Base-by-base conservation (phyloP, 1,139 yeast genomes). In the Blastobotrys proliferans region DNA sequence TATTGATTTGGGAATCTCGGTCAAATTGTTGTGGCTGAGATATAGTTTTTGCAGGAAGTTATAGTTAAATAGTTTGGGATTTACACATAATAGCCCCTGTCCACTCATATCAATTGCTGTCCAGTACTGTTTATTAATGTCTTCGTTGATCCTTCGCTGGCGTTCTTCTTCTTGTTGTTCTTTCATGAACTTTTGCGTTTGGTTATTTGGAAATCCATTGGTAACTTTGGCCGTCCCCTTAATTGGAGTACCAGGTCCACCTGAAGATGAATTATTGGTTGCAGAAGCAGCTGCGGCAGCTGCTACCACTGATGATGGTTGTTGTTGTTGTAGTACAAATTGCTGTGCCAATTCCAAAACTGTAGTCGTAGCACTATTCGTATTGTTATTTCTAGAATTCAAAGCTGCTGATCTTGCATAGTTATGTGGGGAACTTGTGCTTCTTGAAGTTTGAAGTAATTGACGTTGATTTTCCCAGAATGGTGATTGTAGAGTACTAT, bases 341-440 rank as follows among this genome's bases (percentile, higher is more conserved):
- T 61, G 66, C 42, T 57, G 46, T 10, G 70, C 70, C 38, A 64
- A 53, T 22, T 63, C 69, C 3, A 60, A 56, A 21, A 64, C 64
- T 1, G 67, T 64, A 40, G 58, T 41, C n/a, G n/a, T n/a, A n/a
- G n/a, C 30, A 45, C 50, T 27, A 38, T 41, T 32, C 44, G 50
- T 16, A 35, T n/a, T 43, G 28, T 35, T 52, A 26, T 53, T 52
- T 41, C 59, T 51, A 13, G 92, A 85, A 54, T 85, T 77, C 46
- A 86, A 76, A 2, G 97, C 97, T 44, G 94, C 94, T 55, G 84
- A 85, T 51, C 97, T 76, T 3, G 98, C 98, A 64, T 88, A 92
- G 54, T 76, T 83, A 65, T 92, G 97, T 8, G 97, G 88, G 34
- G 77, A 67, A 46, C 72, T 67, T 13, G 90, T 77, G 51, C 77